These are phyloP conservation scores for Ceratobasidium sp. DNA, from an alignment of 1,284 basidiomycete species.

Conservation along the genomic window DNA sequence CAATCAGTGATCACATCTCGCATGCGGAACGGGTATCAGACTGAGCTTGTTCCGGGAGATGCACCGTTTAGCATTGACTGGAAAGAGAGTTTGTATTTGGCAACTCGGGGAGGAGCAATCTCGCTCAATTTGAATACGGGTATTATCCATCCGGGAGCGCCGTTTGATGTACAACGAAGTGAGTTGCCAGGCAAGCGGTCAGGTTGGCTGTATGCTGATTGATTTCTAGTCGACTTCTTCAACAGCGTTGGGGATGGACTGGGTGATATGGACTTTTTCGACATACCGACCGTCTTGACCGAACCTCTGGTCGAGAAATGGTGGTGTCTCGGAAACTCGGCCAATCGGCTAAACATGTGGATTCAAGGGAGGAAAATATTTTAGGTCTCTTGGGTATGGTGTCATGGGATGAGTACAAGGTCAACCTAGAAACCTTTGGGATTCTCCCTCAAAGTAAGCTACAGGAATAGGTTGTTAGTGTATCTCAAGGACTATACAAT, in stretches of 20 bases:
- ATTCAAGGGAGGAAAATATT: constrained; percentile 62
- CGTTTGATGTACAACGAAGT: constrained; percentile 85
- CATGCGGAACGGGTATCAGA: constrained; percentile 67
- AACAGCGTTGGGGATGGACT: constrained; percentile 55
- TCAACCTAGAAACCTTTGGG: constrained; percentile 41
- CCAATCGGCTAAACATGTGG: constrained; percentile 73
- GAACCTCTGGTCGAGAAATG: constrained; percentile 78
- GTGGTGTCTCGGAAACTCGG: constrained; percentile 80
- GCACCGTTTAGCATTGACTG: constrained; percentile 63
- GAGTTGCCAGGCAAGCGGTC: constrained; percentile 47
- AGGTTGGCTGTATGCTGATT: constrained; percentile 10
- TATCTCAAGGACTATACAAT: background rate
- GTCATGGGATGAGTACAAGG: background rate
- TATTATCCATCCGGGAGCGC: constrained; percentile 66
- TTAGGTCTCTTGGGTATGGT: background rate
- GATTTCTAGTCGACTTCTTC: constrained; percentile 58
- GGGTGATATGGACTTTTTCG: constrained; percentile 74
- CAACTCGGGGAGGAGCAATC: constrained; percentile 74
- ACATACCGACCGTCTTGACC: constrained; percentile 52
- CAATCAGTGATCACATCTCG: constrained; percentile 73
- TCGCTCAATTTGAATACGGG: constrained; percentile 67
- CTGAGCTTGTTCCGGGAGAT: constrained; percentile 44
- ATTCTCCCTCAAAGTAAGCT: constrained; percentile 42
- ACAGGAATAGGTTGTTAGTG: background rate
- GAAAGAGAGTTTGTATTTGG: constrained; percentile 79